A percentile compares a stretch with the other conserved stretches of the same genome.
These are phyloP conservation scores for Solanum chiquidenum DNA, from an alignment of 257 asterid species.

Conservation along the genomic window DNA sequence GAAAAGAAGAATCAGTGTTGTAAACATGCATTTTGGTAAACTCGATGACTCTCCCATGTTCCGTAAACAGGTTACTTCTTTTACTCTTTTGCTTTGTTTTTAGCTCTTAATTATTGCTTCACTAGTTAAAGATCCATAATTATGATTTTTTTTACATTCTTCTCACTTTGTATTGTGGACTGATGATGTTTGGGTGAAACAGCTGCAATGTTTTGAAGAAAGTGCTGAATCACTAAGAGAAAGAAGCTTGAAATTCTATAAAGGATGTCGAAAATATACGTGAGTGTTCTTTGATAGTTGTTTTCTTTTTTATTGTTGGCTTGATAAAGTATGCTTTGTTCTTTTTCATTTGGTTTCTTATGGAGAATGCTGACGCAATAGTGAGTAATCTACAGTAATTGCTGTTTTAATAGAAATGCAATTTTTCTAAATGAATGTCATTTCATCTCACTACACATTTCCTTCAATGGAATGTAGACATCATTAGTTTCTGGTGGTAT, in stretches of 20 bases:
- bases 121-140: background rate
- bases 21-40: constrained; percentile 86
- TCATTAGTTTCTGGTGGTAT: background rate
- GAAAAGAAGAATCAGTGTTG: constrained; percentile 16
- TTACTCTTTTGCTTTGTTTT: background rate
- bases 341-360: background rate
- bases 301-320: background rate
- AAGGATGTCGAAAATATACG: constrained; percentile 99
- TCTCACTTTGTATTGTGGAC: background rate
- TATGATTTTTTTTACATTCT: background rate
- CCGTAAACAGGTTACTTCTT: constrained; percentile 75
- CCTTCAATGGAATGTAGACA: background rate
- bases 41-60: constrained; percentile 99
- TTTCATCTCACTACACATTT: background rate
- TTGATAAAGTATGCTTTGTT: background rate
- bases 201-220: constrained; percentile 95
- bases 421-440: background rate
- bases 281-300: constrained; percentile 23
- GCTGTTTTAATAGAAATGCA: background rate
- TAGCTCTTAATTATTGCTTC: background rate
- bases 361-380: background rate
- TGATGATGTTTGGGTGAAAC: constrained; percentile 11
- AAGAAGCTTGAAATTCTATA: constrained; percentile 86
- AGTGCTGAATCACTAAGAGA: constrained; percentile 87
- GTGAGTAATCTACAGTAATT: background rate